phyloP scores from a whole-genome alignment of 129 eudicot species.

The Saussurea involucrata region DNA sequence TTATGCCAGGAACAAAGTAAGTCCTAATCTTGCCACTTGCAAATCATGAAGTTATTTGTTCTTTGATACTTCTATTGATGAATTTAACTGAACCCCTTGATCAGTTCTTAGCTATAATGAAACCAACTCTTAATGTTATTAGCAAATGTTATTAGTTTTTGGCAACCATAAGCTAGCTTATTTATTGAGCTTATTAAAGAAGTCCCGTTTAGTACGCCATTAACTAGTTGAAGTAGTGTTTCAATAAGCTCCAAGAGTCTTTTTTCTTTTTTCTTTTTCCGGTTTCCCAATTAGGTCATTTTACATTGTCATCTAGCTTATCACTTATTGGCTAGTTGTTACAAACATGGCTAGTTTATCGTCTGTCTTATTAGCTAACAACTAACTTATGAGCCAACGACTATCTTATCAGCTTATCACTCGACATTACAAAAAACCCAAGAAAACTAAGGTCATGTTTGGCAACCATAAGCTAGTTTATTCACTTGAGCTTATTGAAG shows the following conservation, averaged over 20 bases:
- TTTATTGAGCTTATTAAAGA: not conserved
- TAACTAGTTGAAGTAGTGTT: not conserved
- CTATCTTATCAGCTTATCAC: not conserved
- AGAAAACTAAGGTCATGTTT: not conserved
- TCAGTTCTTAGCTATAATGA: not conserved
- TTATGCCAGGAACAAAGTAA: slow-evolving; percentile 44
- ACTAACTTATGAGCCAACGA: no score
- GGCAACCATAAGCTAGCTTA: not conserved
- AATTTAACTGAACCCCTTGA: not conserved
- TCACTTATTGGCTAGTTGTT: not conserved
- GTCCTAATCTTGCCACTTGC: not conserved
- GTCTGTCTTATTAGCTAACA: not conserved
- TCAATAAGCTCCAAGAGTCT: not conserved
- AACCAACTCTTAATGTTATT: not conserved
- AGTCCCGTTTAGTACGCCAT: not conserved
- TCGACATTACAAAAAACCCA: not conserved
- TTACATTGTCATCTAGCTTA: not conserved
- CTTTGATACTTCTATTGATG: slow-evolving; percentile 4
- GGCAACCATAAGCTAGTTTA: not conserved
- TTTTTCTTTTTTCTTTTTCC: not conserved
- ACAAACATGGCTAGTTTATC: not conserved
- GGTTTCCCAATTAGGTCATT: not conserved
- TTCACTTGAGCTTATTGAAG: not conserved
- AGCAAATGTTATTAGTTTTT: not conserved
- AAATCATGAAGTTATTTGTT: not conserved